Conservation (phyloP, 805 yeast genomes). For the Candida nemodendra region DNA sequence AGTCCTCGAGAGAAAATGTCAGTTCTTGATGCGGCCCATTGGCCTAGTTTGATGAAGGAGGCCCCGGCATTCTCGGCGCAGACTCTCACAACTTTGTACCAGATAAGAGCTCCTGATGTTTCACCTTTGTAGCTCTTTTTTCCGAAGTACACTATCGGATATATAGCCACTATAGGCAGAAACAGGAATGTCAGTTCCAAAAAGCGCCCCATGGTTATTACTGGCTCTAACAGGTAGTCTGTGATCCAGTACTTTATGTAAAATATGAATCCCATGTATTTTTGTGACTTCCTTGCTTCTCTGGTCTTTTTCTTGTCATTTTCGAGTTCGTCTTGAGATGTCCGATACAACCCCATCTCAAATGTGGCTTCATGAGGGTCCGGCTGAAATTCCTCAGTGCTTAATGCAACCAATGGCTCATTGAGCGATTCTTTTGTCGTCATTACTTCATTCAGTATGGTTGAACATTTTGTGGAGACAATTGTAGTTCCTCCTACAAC, state of each 20-base stretch:
- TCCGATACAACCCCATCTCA: conserved; percentile 61
- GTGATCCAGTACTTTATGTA: conserved; percentile 41
- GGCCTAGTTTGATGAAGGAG: conserved; percentile 87
- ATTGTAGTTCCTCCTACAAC: conserved; percentile 7
- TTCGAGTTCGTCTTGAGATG: conserved; percentile 57
- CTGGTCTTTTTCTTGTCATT: conserved; percentile 39
- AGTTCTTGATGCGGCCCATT: conserved; percentile 98
- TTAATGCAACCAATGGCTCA: conserved; percentile 16
- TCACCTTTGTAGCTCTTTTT: conserved; percentile 38
- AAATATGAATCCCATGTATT: conserved; percentile 33
- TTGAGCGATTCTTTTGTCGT: conserved; percentile 16
- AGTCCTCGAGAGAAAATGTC: conserved; percentile 82
- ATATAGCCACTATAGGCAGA: conserved; percentile 60
- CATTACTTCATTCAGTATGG: conserved; percentile 15
- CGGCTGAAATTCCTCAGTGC: conserved; percentile 40
- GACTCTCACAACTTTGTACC: conserved; percentile 67
- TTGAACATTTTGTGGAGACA: conserved; percentile 2
- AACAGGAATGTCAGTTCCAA: conserved; percentile 65
- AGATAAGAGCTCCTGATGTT: conserved; percentile 60
- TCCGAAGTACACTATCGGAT: conserved; percentile 67
- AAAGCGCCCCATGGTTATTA: conserved; percentile 66
- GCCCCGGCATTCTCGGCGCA: conserved; percentile 88
- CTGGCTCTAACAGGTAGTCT: conserved; percentile 67
- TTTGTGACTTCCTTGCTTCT: conserved; percentile 18
- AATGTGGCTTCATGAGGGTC: conserved; percentile 58